Conservation (phyloP, 495 filamentous ascomycete species). For the Aspergillus bertholletiae region DNA sequence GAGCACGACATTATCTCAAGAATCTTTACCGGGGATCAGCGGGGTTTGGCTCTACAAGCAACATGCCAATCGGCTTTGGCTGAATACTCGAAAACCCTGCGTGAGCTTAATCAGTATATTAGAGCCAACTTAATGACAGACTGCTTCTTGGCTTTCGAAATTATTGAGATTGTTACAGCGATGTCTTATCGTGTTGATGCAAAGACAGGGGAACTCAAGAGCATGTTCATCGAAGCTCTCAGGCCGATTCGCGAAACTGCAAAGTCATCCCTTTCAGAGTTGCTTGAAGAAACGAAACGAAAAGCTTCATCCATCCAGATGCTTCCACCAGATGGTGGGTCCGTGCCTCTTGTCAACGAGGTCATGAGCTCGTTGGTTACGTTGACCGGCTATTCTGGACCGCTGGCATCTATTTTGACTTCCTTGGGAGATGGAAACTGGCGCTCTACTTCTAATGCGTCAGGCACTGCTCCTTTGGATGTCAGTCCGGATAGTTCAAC, state of each 20-base stretch:
- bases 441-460: conserved; percentile 53
- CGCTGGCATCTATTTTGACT: conserved; percentile 83
- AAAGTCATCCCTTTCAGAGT: conserved; percentile 75
- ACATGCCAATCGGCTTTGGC: conserved; percentile 73
- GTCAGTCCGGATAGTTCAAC: conserved; percentile 85
- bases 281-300: conserved; percentile 83
- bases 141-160: conserved; percentile 94
- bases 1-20: conserved; percentile 86
- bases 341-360: conserved; percentile 74
- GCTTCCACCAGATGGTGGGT: conserved; percentile 76
- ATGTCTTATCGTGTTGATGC: conserved; percentile 76
- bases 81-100: conserved; percentile 80
- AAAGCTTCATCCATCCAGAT: conserved; percentile 56
- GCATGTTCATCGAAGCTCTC: conserved; percentile 74
- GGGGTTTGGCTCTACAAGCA: conserved; percentile 69
- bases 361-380: conserved; percentile 84
- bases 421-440: conserved; percentile 93
- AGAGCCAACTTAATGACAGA: conserved; percentile 83
- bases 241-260: conserved; percentile 89
- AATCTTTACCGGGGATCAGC: conserved; percentile 81
- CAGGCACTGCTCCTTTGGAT: conserved; percentile 73
- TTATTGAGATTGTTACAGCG: conserved; percentile 83
- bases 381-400: conserved; percentile 82
- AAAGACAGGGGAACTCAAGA: conserved; percentile 82
- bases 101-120: conserved; percentile 87